These are phyloP conservation scores for Solanum paucissectum DNA, from an alignment of 257 asterid species.

Conservation along the genomic window DNA sequence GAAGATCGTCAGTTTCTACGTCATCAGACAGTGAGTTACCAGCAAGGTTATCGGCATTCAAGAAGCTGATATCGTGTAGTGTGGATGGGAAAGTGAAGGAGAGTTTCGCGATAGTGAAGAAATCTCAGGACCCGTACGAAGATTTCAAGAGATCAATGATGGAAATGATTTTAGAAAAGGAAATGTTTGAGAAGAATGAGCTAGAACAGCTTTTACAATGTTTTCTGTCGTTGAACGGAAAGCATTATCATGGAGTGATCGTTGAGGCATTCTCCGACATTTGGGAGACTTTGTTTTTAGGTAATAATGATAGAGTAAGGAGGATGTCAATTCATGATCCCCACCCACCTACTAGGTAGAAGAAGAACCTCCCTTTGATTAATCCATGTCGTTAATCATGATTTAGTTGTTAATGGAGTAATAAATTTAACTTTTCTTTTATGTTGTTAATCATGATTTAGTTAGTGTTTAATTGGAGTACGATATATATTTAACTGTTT, in stretches of 20 bases:
- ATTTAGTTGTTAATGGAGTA: neutral
- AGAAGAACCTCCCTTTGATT: neutral
- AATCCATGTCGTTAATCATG: neutral
- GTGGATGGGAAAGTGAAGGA: conserved; percentile 80
- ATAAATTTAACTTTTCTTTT: neutral
- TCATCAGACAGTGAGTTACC: conserved; percentile 30
- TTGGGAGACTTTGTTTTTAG: conserved; percentile 46
- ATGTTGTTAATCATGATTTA: neutral
- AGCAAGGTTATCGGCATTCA: conserved; percentile 64
- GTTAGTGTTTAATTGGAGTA: neutral
- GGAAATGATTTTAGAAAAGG: conserved; percentile 87
- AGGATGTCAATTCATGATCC: neutral
- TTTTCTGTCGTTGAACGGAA: conserved; percentile 60
- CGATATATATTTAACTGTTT: neutral
- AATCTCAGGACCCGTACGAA: conserved; percentile 64
- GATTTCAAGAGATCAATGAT: conserved; percentile 85
- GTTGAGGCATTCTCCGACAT: conserved; percentile 60
- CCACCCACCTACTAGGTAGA: neutral
- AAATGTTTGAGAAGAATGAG: conserved; percentile 56
- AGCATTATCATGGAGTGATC: conserved; percentile 50
- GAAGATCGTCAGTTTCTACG: conserved; percentile 5
- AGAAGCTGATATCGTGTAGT: conserved; percentile 56
- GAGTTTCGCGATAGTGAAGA: conserved; percentile 82
- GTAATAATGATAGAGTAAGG: neutral
- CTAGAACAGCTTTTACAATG: conserved; percentile 73